These are phyloP conservation scores for Gossypium schwendimanii DNA, from an alignment of 441 rosid genomes.

Conservation along the genomic window DNA sequence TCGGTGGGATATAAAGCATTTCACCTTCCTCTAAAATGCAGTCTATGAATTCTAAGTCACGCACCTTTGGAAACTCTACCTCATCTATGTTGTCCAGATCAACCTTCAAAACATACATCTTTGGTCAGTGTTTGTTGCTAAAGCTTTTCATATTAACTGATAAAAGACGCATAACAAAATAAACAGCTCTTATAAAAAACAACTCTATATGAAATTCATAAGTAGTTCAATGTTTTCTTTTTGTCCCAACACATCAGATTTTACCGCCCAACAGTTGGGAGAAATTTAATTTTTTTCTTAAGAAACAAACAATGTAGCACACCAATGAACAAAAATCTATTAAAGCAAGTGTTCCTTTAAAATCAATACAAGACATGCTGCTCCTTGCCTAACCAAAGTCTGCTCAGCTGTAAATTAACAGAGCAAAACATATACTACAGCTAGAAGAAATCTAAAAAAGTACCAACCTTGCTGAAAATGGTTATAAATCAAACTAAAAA, in stretches of 20 bases:
- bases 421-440: background rate
- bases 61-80: constrained; percentile 46
- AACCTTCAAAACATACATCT: constrained; percentile 47
- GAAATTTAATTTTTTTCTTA: background rate
- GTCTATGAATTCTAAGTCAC: constrained; percentile 67
- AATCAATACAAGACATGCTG: background rate
- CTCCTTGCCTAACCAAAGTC: background rate
- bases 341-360: background rate
- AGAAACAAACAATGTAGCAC: background rate
- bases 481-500: background rate
- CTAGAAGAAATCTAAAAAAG: background rate
- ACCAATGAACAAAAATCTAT: background rate
- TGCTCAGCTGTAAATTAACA: background rate
- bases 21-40: constrained; percentile 91
- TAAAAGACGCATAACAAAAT: background rate
- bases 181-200: background rate
- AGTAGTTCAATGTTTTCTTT: background rate
- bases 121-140: background rate
- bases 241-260: background rate
- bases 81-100: constrained; percentile 76
- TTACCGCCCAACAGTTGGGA: background rate
- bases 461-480: background rate
- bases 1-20: constrained; percentile 94
- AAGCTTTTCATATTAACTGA: background rate
- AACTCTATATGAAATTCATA: background rate